Base-by-base conservation (phyloP, 148 eudicot genomes). In the Cornus controversa region DNA sequence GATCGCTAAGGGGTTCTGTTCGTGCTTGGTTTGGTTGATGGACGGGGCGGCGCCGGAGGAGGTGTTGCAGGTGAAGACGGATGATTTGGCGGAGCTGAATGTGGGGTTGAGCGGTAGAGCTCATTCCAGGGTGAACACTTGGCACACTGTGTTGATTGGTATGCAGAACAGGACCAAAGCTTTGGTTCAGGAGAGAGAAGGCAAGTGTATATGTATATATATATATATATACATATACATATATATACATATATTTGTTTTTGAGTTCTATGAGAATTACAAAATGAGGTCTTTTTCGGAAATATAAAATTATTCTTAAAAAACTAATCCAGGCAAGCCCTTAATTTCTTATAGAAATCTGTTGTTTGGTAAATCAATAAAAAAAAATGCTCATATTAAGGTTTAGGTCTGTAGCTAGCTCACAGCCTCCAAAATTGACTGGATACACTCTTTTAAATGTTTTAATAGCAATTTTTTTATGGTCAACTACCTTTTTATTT, bases 1-100 rank as follows among this genome's bases (percentile, higher is more conserved):
- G 73, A 91, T 94, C 54, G 91, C 92, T 0, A 92, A 94, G 75
- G 98, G 98, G 67, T 94, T 94, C 66, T 91, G 96, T 74, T 89
- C 90, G 80, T 92, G 98, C 67, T 71, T 94, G 83, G 83, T 91
- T 16, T 91, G 87, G 83, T 75, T 89, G 80, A 82, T 94, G 0
- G 92, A 92, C 69, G 91, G 94, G 72, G 95, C 85, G 9, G 73
- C 63, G 11, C 87, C 96, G 1, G 87, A 78, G 62, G 98, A 91
- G 69, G 85, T 94, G 42, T 42, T 90, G 70, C 79, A 80, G 79
- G 91, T 94, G 67, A 84, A 57, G 75, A 83, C 80, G 23, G 98
- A 94, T 75, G 98, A 94, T 79, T 78, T 94, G 88, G 80, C 76
- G 20, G 97, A 90, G 53, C 86, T 94, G 98, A 92, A 94, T 57